Evolutionary conservation across 257 asterid species (phyloP).

Genomic region (Capsicum pubescens): DNA sequence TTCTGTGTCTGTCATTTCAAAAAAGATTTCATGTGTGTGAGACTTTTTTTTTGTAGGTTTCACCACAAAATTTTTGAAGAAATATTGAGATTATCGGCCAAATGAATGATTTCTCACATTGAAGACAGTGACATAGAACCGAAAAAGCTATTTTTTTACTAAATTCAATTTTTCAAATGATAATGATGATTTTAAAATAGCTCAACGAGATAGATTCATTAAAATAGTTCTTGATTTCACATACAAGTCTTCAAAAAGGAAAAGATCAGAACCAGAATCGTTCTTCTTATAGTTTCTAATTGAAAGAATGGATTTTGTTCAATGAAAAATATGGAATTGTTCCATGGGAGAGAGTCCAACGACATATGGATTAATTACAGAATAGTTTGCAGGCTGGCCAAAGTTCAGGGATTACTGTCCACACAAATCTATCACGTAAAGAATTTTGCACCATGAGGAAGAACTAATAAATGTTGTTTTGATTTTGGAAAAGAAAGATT

Average conservation of each 20-base stretch:
- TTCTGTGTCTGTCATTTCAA: background rate
- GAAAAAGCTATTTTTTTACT: slow-evolving; percentile 78
- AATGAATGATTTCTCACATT: slow-evolving; percentile 92
- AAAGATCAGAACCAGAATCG: slow-evolving; percentile 75
- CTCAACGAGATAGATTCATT: slow-evolving; percentile 68
- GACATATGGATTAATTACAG: slow-evolving; percentile 65
- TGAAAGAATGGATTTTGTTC: slow-evolving; percentile 71
- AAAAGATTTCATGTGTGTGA: background rate
- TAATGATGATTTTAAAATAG: slow-evolving; percentile 67
- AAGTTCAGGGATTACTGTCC: slow-evolving; percentile 85
- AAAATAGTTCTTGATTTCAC: slow-evolving; percentile 73
- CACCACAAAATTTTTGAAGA: slow-evolving; percentile 73
- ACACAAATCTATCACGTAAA: slow-evolving; percentile 65
- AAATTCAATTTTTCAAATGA: slow-evolving; percentile 81
- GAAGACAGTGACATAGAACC: slow-evolving; percentile 94
- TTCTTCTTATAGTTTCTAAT: slow-evolving; percentile 90
- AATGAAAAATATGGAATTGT: slow-evolving; percentile 86
- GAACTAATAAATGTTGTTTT: background rate
- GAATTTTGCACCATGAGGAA: slow-evolving; percentile 52
- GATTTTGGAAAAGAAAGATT: background rate
- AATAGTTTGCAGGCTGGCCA: slow-evolving; percentile 87
- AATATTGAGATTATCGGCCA: slow-evolving; percentile 64
- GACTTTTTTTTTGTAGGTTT: slow-evolving; percentile 52
- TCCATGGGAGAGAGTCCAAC: slow-evolving; percentile 73
- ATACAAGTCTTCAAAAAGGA: slow-evolving; percentile 39